Evolutionary conservation across 805 yeast species (phyloP).

Genomic region (Nakazawaea wyomingensis): DNA sequence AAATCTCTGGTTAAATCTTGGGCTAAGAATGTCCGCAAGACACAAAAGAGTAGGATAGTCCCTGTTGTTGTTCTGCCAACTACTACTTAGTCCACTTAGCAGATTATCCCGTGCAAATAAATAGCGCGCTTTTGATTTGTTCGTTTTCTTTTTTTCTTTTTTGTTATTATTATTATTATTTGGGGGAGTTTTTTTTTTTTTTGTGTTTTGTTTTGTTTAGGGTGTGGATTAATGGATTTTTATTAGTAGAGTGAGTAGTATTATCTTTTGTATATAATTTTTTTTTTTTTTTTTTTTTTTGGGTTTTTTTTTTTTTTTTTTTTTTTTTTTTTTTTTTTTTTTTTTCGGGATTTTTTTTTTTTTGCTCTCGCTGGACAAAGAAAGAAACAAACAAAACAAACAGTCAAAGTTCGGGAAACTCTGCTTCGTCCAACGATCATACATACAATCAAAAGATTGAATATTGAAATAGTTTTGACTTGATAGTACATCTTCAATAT

Average conservation of each 20-base stretch:
- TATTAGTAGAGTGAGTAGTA: too few relatives aligned
- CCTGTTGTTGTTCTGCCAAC: too few relatives aligned
- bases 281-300: too few relatives aligned
- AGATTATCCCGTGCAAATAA: slow-evolving; percentile 4
- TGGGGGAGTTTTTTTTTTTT: background rate
- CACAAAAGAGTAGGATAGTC: slow-evolving; percentile 32
- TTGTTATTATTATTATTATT: background rate
- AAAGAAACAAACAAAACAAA: background rate
- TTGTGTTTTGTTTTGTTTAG: slow-evolving; percentile 1
- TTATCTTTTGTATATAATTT: too few relatives aligned
- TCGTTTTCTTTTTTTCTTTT: background rate
- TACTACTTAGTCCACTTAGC: too few relatives aligned
- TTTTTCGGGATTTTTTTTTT: slow-evolving; percentile 1
- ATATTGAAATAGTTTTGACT: too few relatives aligned
- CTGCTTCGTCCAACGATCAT: too few relatives aligned
- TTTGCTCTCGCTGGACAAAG: too few relatives aligned
- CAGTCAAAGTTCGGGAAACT: background rate
- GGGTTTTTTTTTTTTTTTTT: too few relatives aligned
- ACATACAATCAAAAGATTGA: too few relatives aligned
- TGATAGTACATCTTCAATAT: too few relatives aligned
- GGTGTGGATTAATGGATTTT: too few relatives aligned
- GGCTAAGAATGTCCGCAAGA: slow-evolving; percentile 32
- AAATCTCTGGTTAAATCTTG: slow-evolving; percentile 26
- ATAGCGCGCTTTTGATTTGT: background rate
- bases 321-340: background rate